Evolutionary conservation across 1,139 yeast genomes (phyloP).

Genomic region (Scheffersomyces quercinus): DNA sequence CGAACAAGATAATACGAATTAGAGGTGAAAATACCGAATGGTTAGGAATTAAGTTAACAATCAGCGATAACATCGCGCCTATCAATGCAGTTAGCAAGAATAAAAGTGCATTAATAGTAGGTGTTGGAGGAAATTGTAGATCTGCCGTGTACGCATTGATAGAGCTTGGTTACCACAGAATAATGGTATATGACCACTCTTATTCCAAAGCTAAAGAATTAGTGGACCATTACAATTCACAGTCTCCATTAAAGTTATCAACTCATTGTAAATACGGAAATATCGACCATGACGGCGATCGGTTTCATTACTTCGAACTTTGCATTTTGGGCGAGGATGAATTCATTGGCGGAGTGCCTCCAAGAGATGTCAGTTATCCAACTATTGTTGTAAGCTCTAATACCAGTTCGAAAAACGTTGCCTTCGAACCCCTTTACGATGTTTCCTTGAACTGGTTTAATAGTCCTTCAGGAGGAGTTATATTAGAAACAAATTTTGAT

Average conservation of each 20-base stretch:
- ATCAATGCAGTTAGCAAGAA: slow-evolving; percentile 13
- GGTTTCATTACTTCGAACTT: too few species aligned
- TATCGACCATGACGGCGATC: too few species aligned
- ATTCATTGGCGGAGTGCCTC: slow-evolving; percentile 4
- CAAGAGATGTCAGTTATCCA: slow-evolving; percentile 8
- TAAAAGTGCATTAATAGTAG: slow-evolving; percentile 14
- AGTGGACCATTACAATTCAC: too few species aligned
- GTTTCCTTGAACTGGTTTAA: slow-evolving; percentile 11
- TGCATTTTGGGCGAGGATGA: slow-evolving; percentile 7
- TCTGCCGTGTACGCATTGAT: slow-evolving; percentile 16
- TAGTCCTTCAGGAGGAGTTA: slow-evolving; percentile 16
- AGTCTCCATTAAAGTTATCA: too few species aligned
- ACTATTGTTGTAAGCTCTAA: slow-evolving; percentile 11
- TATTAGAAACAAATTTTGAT: slow-evolving; percentile 12
- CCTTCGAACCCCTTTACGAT: slow-evolving; percentile 1
- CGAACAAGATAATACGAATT: slow-evolving; percentile 7
- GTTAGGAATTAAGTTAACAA: slow-evolving; percentile 11
- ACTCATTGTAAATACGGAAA: too few species aligned
- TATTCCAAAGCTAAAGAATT: too few species aligned
- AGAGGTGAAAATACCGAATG: slow-evolving; percentile 18
- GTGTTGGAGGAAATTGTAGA: slow-evolving; percentile 15
- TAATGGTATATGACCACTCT: slow-evolving; percentile 7
- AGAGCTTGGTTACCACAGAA: slow-evolving; percentile 11
- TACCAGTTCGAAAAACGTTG: slow-evolving; percentile 2
- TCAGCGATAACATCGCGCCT: slow-evolving; percentile 11